phyloP scores from a whole-genome alignment of 2,329 filamentous ascomycete genomes.

The Colletotrichum horii region DNA sequence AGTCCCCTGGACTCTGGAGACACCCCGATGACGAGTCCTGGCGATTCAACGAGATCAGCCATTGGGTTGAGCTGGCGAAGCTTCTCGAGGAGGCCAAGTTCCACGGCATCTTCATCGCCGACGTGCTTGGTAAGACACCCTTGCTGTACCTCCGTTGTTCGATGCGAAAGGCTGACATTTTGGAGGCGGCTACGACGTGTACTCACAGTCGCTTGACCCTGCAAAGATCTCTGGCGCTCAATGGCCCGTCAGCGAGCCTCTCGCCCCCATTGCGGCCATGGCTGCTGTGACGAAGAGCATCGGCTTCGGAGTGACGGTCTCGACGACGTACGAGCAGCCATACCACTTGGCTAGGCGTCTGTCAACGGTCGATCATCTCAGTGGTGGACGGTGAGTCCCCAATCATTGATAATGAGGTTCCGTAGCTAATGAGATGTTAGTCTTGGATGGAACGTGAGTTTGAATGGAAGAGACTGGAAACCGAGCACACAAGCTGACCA shows the following conservation, averaged over 20 bases:
- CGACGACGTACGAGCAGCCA: conserved; percentile 74
- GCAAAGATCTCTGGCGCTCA: conserved; percentile 69
- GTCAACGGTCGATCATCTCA: conserved; percentile 72
- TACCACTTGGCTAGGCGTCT: conserved; percentile 71
- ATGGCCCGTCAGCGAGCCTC: conserved; percentile 74
- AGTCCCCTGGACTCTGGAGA: conserved; percentile 56
- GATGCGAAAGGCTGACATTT: not conserved
- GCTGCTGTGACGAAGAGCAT: conserved; percentile 72
- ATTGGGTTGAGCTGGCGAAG: conserved; percentile 67
- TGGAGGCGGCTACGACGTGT: conserved; percentile 71
- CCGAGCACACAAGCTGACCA: conserved; percentile 11
- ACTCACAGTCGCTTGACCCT: conserved; percentile 64
- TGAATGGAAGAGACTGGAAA: fast-evolving
- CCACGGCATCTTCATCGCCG: conserved; percentile 71
- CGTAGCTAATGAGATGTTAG: conserved; percentile 29
- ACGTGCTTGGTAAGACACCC: conserved; percentile 57
- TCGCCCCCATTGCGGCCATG: conserved; percentile 71
- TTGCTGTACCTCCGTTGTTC: not conserved
- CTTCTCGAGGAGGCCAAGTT: conserved; percentile 67
- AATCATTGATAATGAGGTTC: fast-evolving
- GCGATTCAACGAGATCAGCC: conserved; percentile 63
- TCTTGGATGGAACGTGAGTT: conserved; percentile 59
- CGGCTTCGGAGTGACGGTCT: conserved; percentile 72
- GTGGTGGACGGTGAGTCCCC: conserved; percentile 58
- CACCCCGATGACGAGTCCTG: conserved; percentile 69